These are phyloP conservation scores for Monosporozyma siamensis DNA, from an alignment of 805 yeast species.

Conservation along the genomic window DNA sequence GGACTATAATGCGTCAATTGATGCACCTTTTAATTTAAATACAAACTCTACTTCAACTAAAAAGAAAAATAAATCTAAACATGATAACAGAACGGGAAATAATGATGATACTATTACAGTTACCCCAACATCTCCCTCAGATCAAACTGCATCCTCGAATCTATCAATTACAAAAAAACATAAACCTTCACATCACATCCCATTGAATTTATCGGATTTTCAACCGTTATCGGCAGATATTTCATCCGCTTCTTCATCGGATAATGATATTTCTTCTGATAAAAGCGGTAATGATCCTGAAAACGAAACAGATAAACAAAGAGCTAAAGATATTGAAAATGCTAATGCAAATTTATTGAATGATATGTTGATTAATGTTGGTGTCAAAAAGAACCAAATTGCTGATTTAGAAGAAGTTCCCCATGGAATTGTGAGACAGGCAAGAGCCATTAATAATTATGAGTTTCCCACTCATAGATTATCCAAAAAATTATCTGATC, in stretches of 20 bases:
- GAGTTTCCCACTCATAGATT: conserved; percentile 82
- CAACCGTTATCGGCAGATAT: conserved; percentile 43
- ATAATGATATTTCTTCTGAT: background rate
- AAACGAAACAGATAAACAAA: conserved; percentile 1
- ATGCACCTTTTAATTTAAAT: conserved; percentile 44
- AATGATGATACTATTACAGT: background rate
- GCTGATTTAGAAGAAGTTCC: conserved; percentile 98
- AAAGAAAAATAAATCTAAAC: conserved; percentile 4
- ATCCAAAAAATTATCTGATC: conserved; percentile 57
- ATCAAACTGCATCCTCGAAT: too few species aligned
- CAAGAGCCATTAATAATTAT: conserved; percentile 58
- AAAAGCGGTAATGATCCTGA: background rate
- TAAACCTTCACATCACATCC: conserved; percentile 30
- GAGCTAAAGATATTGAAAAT: conserved; percentile 4
- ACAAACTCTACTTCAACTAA: conserved; percentile 3
- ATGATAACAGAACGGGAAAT: background rate
- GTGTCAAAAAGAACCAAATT: conserved; percentile 46
- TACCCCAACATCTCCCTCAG: background rate
- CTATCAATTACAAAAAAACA: background rate
- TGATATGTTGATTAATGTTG: conserved; percentile 17
- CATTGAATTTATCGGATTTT: conserved; percentile 49
- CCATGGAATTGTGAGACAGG: conserved; percentile 84
- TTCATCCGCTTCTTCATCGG: conserved; percentile 22
- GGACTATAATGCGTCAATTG: conserved; percentile 59
- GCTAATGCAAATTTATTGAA: conserved; percentile 1